Evolutionary conservation across 1,284 basidiomycete species (phyloP), one percentile per base, ranked within the genome.

Genomic region (Rhodotorula sp.): DNA sequence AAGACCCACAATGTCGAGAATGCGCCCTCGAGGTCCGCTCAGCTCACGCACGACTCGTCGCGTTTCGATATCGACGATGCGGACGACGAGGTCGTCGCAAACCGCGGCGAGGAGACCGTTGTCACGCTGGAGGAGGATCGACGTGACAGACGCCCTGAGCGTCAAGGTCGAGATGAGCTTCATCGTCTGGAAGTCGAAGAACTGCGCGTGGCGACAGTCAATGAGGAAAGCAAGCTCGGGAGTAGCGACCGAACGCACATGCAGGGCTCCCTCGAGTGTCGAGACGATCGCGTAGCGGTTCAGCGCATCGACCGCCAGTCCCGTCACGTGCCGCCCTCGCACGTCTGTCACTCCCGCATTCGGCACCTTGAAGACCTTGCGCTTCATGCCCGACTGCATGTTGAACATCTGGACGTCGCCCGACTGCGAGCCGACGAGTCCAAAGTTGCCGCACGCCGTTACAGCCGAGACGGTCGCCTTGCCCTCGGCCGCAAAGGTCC

Each of bases 381-480:
- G 85, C 76, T 88, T 87, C 70, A 94, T 86, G 1, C 95, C 96
- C 20, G 91, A 94, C 81, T 99, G 95, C 88, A 97, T 88, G 79
- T 96, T 97, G 89, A 92, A 96, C 88, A 94, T 89, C 66, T 87
- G 81, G 61, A 96, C 89, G 30, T 76, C 71, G 13, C 92, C 92
- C 0, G 86, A 88, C 2, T 90, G 90, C 1, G 90, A 90, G 34
- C 91, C 87, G 2, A 89, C 89, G 10, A 99, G 81, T 51, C 90
- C 92, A 80, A 97, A 99, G 79, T 99, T 99, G 22, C 96, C 96
- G 79, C 96, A 99, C 0, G 92, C 90, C 20, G 93, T 90, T 22
- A 98, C 90, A 75, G 89, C 91, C 19, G 93, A 90, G n/a, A 89
- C 85, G 73, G 80, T 79, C 36, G 79, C 81, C 17, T 77, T 76